A percentile compares a stretch with the other conserved stretches of the same genome.
These are phyloP conservation scores for Botrytis fragariae DNA, from an alignment of 2,329 filamentous ascomycete genomes.

Conservation along the genomic window DNA sequence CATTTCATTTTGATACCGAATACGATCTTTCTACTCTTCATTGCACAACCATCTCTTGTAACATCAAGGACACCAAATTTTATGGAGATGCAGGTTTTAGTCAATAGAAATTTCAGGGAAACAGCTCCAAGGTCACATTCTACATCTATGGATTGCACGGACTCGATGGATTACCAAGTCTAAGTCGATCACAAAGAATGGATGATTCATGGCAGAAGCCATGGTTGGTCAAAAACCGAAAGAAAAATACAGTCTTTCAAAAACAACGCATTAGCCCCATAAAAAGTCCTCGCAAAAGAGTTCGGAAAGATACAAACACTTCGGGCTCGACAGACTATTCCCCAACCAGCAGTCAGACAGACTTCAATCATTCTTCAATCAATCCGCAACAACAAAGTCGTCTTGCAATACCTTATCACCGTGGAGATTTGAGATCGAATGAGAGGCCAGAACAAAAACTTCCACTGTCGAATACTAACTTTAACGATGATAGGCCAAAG, in stretches of 20 bases:
- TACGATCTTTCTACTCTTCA: background rate
- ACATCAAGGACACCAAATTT: background rate
- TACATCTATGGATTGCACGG: background rate
- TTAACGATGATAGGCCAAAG: slow-evolving; percentile 49
- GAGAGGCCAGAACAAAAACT: background rate
- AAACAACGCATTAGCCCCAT: too few species aligned
- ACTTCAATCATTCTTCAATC: background rate
- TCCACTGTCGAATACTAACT: slow-evolving; percentile 5
- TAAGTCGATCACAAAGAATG: background rate
- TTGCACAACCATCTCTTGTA: background rate
- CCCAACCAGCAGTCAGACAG: background rate
- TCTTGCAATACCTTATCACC: background rate
- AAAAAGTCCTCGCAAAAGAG: background rate
- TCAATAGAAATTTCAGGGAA: background rate
- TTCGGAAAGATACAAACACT: background rate
- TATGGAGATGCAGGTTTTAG: background rate
- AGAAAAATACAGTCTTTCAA: background rate
- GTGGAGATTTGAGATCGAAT: background rate
- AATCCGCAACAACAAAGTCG: background rate
- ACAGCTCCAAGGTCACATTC: background rate
- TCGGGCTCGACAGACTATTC: background rate
- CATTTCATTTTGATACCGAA: too few species aligned
- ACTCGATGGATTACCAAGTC: background rate
- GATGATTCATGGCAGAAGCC: background rate
- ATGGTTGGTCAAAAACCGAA: background rate